Percentiles rank a stretch among this genome's conserved stretches.
Conservation (phyloP, 495 filamentous ascomycete species). For the Neurospora sublineolata region DNA sequence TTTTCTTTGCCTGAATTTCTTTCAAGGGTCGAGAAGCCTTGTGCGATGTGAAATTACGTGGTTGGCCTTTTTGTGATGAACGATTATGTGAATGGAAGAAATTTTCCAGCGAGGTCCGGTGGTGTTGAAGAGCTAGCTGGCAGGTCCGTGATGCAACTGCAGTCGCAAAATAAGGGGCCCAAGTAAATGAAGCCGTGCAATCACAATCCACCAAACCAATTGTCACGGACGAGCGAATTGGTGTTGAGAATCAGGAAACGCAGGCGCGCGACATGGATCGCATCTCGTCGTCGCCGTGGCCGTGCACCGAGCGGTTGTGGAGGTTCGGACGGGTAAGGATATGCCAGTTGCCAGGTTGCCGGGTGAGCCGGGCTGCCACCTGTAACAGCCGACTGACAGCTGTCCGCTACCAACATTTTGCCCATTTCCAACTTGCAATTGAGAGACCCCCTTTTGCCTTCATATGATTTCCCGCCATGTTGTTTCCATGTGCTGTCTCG, state of each 20-base stretch:
- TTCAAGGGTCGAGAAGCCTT: background rate
- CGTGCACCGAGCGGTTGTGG: background rate
- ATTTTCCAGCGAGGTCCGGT: background rate
- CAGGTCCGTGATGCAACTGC: background rate
- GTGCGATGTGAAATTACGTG: background rate
- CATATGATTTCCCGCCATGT: background rate
- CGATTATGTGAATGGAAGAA: background rate
- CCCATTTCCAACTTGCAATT: background rate
- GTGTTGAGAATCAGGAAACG: background rate
- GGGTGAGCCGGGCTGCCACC: background rate
- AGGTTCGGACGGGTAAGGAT: background rate
- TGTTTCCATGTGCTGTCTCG: background rate
- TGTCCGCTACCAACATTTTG: background rate
- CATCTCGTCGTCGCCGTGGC: background rate
- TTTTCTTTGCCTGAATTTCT: background rate
- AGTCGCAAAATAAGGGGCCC: background rate
- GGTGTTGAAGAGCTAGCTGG: background rate
- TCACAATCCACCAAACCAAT: background rate
- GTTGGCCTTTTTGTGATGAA: background rate
- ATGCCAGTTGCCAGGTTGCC: background rate
- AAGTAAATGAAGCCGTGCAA: background rate
- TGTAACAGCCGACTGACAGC: background rate
- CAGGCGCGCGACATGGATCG: background rate
- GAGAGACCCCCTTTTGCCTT: background rate
- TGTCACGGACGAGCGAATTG: background rate